phyloP scores from a whole-genome alignment of 176 grass and related monocot species.

The Urochloa ruziziensis region DNA sequence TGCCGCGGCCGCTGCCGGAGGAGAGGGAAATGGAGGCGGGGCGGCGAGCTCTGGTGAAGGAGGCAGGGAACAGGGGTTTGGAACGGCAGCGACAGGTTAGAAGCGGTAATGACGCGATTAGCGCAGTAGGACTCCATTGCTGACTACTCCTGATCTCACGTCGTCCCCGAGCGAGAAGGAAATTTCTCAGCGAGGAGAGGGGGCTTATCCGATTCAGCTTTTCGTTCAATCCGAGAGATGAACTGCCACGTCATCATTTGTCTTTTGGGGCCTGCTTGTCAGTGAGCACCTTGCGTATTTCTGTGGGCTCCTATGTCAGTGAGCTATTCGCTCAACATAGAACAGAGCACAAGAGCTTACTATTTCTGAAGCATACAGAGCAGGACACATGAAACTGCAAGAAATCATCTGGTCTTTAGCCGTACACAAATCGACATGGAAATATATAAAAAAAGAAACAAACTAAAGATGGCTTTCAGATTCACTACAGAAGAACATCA shows the following conservation, averaged over 20 bases:
- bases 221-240: not conserved
- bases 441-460: not conserved
- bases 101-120: constrained; percentile 32
- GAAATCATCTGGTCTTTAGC: not conserved
- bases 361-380: not conserved
- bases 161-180: not conserved
- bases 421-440: not conserved
- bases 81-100: not conserved
- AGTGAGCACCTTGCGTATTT: not conserved
- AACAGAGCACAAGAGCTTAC: not conserved
- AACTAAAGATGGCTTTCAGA: not conserved
- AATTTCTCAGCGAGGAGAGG: no score
- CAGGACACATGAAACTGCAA: not conserved
- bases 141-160: constrained; percentile 9
- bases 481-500: not conserved
- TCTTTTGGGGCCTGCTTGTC: not conserved
- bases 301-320: not conserved
- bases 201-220: constrained; percentile 10
- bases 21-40: constrained; percentile 27
- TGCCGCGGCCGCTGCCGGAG: constrained; percentile 21
- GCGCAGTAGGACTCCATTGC: constrained; percentile 51
- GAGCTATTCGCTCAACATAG: not conserved
- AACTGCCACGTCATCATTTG: not conserved
- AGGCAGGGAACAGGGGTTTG: not conserved
- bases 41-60: constrained; percentile 26